Percentiles rank a stretch among this genome's conserved stretches.
These are phyloP conservation scores for Coemansia sp. DNA, from an alignment of 192 early-diverging fungal species.

Conservation along the genomic window DNA sequence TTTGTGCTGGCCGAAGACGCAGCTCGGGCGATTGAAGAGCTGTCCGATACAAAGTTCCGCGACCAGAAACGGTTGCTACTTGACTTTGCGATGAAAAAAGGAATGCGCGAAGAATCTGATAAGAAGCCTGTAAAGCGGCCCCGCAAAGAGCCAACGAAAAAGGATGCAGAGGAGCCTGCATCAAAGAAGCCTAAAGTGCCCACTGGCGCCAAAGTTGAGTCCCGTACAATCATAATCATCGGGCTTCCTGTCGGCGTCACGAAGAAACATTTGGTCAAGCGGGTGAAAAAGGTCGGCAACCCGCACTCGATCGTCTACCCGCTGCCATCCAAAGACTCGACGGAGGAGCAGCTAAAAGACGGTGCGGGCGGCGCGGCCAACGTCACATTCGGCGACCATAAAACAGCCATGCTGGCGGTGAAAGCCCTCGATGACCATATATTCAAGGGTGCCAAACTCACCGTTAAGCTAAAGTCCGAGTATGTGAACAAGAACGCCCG, in stretches of 20 bases:
- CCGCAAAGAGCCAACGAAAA: slow-evolving; percentile 5
- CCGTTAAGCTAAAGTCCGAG: slow-evolving; percentile 50
- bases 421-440: slow-evolving; percentile 68
- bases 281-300: slow-evolving; percentile 53
- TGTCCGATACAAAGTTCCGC: slow-evolving; percentile 74
- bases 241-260: slow-evolving; percentile 62
- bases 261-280: slow-evolving; percentile 78
- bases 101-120: background rate
- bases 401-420: slow-evolving; percentile 55
- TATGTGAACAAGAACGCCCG: slow-evolving; percentile 64
- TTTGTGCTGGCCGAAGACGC: slow-evolving; percentile 63
- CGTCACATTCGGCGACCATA: slow-evolving; percentile 45
- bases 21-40: slow-evolving; percentile 69
- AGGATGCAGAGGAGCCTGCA: slow-evolving; percentile 23
- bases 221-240: slow-evolving; percentile 44
- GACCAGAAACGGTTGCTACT: slow-evolving; percentile 69
- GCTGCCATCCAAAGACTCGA: slow-evolving; percentile 35
- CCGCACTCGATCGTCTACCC: slow-evolving; percentile 69
- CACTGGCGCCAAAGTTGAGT: slow-evolving; percentile 14
- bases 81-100: slow-evolving; percentile 69
- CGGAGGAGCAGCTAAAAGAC: slow-evolving; percentile 47
- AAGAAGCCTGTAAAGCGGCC: slow-evolving; percentile 18
- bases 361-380: slow-evolving; percentile 41
- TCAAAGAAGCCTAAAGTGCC: slow-evolving; percentile 29
- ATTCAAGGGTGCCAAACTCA: slow-evolving; percentile 69